Percentiles rank a stretch among this genome's conserved stretches.
These are phyloP conservation scores for Samsoniella hepiali DNA, from an alignment of 2,329 filamentous ascomycete genomes.

Conservation along the genomic window DNA sequence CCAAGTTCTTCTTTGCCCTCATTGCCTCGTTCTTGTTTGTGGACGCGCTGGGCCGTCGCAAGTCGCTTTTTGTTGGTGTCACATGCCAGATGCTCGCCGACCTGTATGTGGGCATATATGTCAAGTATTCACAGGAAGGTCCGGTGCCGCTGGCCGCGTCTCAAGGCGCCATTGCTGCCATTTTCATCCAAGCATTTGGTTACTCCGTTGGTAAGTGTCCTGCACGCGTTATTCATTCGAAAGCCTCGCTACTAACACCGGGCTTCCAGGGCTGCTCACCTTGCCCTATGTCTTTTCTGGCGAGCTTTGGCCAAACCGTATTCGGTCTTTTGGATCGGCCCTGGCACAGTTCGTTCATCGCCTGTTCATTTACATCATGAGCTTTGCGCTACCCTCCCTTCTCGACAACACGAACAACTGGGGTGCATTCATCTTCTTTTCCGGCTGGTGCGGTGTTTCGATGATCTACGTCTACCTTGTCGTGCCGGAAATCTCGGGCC, in stretches of 20 bases:
- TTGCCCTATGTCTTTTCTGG: conserved; percentile 44
- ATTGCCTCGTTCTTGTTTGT: conserved; percentile 43
- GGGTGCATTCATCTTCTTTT: conserved; percentile 41
- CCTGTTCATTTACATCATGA: conserved; percentile 34
- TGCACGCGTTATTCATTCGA: too few relatives aligned
- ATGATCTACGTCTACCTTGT: conserved; percentile 36
- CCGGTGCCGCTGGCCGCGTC: conserved; percentile 28
- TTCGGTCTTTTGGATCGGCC: conserved; percentile 43
- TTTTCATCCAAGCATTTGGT: conserved; percentile 45
- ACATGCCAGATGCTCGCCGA: conserved; percentile 38
- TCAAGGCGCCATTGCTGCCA: conserved; percentile 39
- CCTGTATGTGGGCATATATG: conserved; percentile 39
- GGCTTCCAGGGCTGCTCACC: conserved; percentile 31
- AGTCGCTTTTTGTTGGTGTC: conserved; percentile 36
- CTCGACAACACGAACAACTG: conserved; percentile 33
- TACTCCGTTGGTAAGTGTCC: conserved; percentile 35
- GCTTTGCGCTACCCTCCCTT: conserved; percentile 31
- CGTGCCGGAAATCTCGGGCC: conserved; percentile 36
- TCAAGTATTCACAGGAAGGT: conserved; percentile 33
- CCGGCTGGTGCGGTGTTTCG: conserved; percentile 32
- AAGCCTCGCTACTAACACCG: background rate
- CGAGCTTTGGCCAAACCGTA: conserved; percentile 44
- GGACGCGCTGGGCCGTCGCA: conserved; percentile 40
- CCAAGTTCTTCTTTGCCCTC: conserved; percentile 41
- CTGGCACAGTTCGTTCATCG: conserved; percentile 28